Evolutionary conservation across 2,329 filamentous ascomycete genomes (phyloP).

Genomic region (Ceratocystis smalleyi): DNA sequence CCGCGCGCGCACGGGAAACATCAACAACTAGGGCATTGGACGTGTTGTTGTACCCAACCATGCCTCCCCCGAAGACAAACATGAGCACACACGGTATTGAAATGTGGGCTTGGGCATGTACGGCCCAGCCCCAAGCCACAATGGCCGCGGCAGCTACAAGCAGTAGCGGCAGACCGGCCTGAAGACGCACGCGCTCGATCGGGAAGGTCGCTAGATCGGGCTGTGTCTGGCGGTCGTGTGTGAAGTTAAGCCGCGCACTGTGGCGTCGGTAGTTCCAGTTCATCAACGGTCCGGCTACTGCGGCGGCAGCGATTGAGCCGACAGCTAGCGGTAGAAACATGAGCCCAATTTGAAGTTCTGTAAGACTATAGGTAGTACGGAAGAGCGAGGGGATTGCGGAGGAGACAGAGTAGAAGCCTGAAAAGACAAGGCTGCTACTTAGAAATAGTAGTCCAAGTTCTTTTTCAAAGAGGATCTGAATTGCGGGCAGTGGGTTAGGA

Average conservation of each 20-base stretch:
- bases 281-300: slow-evolving; percentile 37
- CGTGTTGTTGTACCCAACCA: slow-evolving; percentile 40
- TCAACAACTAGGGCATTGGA: slow-evolving; percentile 40
- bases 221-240: slow-evolving; percentile 37
- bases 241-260: slow-evolving; percentile 36
- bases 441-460: slow-evolving; percentile 31
- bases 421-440: slow-evolving; percentile 32
- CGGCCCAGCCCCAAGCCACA: slow-evolving; percentile 37
- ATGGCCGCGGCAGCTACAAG: slow-evolving; percentile 33
- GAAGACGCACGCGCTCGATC: slow-evolving; percentile 35
- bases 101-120: slow-evolving; percentile 29
- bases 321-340: slow-evolving; percentile 37
- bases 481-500: slow-evolving; percentile 29
- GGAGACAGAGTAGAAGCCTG: slow-evolving; percentile 35
- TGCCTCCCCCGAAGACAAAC: slow-evolving; percentile 31
- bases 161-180: slow-evolving; percentile 36
- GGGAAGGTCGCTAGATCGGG: slow-evolving; percentile 35
- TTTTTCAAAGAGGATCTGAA: slow-evolving; percentile 29
- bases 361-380: slow-evolving; percentile 40
- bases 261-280: slow-evolving; percentile 54
- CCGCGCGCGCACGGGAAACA: slow-evolving; percentile 36
- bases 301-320: slow-evolving; percentile 33
- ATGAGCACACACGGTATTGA: slow-evolving; percentile 34
- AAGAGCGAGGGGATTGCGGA: slow-evolving; percentile 32
- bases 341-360: slow-evolving; percentile 38